Conservation (phyloP, 257 asterid genomes). For the Nicotiana benthamiana region DNA sequence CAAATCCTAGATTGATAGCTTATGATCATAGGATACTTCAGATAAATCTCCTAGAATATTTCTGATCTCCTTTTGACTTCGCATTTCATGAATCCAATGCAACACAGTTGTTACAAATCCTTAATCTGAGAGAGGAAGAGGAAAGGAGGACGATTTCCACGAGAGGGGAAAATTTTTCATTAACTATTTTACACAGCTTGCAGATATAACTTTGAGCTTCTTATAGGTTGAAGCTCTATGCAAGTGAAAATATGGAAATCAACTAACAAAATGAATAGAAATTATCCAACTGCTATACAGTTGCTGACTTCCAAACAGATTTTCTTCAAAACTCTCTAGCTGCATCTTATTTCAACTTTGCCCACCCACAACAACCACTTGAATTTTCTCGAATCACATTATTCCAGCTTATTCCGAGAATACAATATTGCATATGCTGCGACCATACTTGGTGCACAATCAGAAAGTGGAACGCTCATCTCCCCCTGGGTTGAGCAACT, state of each 20-base stretch:
- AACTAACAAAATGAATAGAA: too few species aligned
- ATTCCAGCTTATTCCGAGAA: slow-evolving; percentile 18
- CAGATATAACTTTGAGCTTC: background rate
- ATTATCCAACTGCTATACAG: background rate
- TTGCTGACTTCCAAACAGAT: background rate
- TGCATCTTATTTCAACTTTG: background rate
- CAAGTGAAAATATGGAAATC: background rate
- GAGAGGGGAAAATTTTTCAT: background rate
- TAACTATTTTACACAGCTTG: background rate
- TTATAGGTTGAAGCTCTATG: background rate
- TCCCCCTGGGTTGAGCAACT: slow-evolving; percentile 12
- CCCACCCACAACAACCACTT: background rate
- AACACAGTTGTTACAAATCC: background rate
- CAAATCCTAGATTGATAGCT: background rate
- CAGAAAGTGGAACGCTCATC: slow-evolving; percentile 1
- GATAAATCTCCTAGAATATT: background rate
- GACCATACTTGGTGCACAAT: slow-evolving; percentile 50
- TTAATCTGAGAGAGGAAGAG: background rate
- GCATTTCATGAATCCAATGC: background rate
- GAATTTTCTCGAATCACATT: background rate
- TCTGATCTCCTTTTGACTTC: background rate
- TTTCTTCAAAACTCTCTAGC: background rate
- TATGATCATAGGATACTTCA: background rate
- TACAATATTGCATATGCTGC: slow-evolving; percentile 65
- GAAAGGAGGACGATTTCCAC: background rate